Conservation (phyloP, 768 basidiomycete species). For the Lactarius akahatsu region DNA sequence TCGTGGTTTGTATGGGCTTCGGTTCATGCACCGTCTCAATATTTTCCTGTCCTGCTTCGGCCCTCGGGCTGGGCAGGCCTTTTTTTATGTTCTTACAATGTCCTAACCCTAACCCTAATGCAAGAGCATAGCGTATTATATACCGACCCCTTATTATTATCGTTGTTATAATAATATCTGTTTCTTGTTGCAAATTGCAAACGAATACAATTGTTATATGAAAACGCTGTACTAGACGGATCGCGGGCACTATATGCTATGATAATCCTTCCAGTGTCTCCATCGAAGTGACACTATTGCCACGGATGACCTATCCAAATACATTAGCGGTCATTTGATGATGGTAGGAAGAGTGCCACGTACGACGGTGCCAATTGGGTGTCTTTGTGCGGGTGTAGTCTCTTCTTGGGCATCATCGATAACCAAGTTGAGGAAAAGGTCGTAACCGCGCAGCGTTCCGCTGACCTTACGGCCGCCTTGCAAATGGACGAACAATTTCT, state of each 20-base stretch:
- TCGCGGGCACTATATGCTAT: conserved; percentile 19
- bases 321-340: conserved; percentile 14
- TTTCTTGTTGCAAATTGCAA: background rate
- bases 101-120: conserved; percentile 44
- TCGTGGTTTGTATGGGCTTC: conserved; percentile 48
- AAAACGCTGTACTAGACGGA: background rate
- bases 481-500: conserved; percentile 90
- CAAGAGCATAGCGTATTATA: background rate
- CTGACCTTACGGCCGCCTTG: conserved; percentile 96
- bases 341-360: conserved; percentile 36
- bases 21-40: conserved; percentile 78
- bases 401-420: conserved; percentile 96
- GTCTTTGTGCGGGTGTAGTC: conserved; percentile 83
- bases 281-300: conserved; percentile 96
- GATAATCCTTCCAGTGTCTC: conserved; percentile 75
- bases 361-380: conserved; percentile 90
- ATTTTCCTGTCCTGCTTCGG: conserved; percentile 73
- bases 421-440: conserved; percentile 97
- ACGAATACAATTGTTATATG: background rate
- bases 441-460: conserved; percentile 93
- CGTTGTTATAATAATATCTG: background rate
- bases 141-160: background rate
- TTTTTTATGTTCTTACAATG: conserved; percentile 30
- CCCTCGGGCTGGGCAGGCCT: conserved; percentile 40
- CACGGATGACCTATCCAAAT: conserved; percentile 81